Base-by-base conservation (phyloP, 148 eudicot genomes). In the Beta vulgaris region DNA sequence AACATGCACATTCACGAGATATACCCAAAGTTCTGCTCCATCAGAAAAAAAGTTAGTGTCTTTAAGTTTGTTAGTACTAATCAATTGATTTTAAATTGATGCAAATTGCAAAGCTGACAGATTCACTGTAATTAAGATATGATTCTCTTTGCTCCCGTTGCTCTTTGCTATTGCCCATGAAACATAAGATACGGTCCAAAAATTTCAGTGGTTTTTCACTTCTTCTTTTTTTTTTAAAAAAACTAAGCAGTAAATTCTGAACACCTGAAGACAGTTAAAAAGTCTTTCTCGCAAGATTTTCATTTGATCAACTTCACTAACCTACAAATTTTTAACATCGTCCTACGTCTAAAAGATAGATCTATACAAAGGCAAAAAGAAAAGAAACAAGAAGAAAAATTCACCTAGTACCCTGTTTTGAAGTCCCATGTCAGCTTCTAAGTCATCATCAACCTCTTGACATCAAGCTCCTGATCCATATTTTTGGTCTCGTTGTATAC, bases 401-500 rank as follows among this genome's bases (percentile, higher is more conserved):
- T 28, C 48, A 64, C 31, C 70, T 7, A 15, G 39, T 57, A 60
- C 72, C 19, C 66, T 34, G 25, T 36, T 53, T 54, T 14, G 57
- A n/a, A 19, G 25, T 66, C 28, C 25, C 71, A 10, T 8, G 34
- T 32, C n/a, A 25, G 25, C 34, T 58, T 46, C 44, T 58, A 80
- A 63, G 53, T 60, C 76, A 76, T 76, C 73, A 92, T 76, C 69
- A 94, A 46, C 81, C 89, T 85, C 84, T 88, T 94, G 66, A 87
- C 83, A 40, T 85, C 86, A 54, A 83, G 88, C 73, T 82, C 82
- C 71, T 87, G 90, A 29, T 88, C 87, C 57, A 79, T 76, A 40
- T 40, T 80, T 73, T 90, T 90, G 3, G 90, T 91, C 80, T 84
- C 73, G 76, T 83, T 92, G 67, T 83, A 88, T 15, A 92, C 96